phyloP scores from a whole-genome alignment of 75 land plant genomes.

The Selaginella moellendorffii region DNA sequence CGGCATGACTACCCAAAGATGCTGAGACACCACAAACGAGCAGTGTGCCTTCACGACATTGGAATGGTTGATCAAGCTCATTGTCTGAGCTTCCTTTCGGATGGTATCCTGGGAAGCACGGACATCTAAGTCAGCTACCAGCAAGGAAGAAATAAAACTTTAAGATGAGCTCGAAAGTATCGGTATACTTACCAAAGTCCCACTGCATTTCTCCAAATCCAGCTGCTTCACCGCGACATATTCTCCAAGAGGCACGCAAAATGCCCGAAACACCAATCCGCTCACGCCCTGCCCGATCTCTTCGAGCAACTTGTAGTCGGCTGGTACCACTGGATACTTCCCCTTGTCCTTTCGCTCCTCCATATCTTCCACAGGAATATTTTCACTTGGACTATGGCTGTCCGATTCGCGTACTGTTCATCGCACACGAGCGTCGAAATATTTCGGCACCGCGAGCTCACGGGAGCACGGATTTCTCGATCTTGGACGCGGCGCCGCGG shows the following conservation, averaged over 20 bases:
- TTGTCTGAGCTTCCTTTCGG: slow-evolving; percentile 75
- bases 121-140: too few species aligned
- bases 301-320: slow-evolving; percentile 74
- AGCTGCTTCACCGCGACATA: slow-evolving; percentile 87
- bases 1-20: slow-evolving; percentile 97
- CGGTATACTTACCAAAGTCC: slow-evolving; percentile 52
- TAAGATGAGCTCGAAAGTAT: background rate
- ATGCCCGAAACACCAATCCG: slow-evolving; percentile 79
- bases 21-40: slow-evolving; percentile 58
- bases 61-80: slow-evolving; percentile 73
- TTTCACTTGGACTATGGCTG: background rate
- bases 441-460: too few species aligned
- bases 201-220: slow-evolving; percentile 91
- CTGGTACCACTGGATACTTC: slow-evolving; percentile 39
- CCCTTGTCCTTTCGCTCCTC: slow-evolving; percentile 21
- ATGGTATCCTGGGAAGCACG: slow-evolving; percentile 58
- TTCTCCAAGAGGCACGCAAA: slow-evolving; percentile 63
- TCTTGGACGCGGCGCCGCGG: too few species aligned
- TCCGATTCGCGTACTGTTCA: background rate
- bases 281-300: slow-evolving; percentile 94
- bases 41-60: slow-evolving; percentile 68
- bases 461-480: too few species aligned
- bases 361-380: background rate
- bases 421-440: too few species aligned
- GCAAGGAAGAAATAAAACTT: too few species aligned